These are phyloP conservation scores for Dendrocalamus sinicus DNA, from an alignment of 176 grass and related monocot species.

Conservation along the genomic window DNA sequence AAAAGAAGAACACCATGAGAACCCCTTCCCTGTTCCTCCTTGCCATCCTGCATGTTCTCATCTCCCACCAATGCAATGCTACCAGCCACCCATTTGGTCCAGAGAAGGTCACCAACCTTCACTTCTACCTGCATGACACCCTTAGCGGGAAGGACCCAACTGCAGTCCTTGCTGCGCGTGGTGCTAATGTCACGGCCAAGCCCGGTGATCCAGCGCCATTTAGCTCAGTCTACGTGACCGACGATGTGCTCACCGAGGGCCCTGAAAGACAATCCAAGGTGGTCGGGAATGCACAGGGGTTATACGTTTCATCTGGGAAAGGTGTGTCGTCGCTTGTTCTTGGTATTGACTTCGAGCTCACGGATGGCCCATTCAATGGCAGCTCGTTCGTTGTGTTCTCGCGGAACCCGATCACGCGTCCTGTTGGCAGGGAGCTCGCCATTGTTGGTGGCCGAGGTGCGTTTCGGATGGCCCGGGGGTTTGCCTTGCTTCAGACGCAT, in stretches of 20 bases:
- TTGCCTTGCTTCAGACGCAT: slow-evolving; percentile 38
- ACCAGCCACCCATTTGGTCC: not conserved
- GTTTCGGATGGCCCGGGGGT: slow-evolving; percentile 57
- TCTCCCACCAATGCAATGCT: not conserved
- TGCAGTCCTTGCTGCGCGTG: slow-evolving; percentile 32
- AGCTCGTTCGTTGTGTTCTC: slow-evolving; percentile 68
- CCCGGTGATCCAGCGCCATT: slow-evolving; percentile 33
- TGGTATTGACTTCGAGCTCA: slow-evolving; percentile 56
- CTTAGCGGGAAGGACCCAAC: slow-evolving; percentile 44
- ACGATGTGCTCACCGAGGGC: slow-evolving; percentile 56
- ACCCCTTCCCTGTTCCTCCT: not conserved
- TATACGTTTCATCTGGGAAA: slow-evolving; percentile 9
- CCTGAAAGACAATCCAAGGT: slow-evolving; percentile 36
- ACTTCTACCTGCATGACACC: slow-evolving; percentile 68
- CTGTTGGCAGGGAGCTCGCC: slow-evolving; percentile 40
- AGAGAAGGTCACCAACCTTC: slow-evolving; percentile 52
- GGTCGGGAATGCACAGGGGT: slow-evolving; percentile 56
- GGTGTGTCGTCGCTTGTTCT: slow-evolving; percentile 24
- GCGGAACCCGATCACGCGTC: slow-evolving; percentile 10
- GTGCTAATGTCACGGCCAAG: not conserved
- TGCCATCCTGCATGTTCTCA: not conserved
- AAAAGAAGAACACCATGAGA: slow-evolving; percentile 18
- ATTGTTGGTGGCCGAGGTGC: slow-evolving; percentile 60
- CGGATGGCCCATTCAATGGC: slow-evolving; percentile 49
- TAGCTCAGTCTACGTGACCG: slow-evolving; percentile 35